Conservation (phyloP, 2,329 filamentous ascomycete genomes). For the Botrytis byssoidea region DNA sequence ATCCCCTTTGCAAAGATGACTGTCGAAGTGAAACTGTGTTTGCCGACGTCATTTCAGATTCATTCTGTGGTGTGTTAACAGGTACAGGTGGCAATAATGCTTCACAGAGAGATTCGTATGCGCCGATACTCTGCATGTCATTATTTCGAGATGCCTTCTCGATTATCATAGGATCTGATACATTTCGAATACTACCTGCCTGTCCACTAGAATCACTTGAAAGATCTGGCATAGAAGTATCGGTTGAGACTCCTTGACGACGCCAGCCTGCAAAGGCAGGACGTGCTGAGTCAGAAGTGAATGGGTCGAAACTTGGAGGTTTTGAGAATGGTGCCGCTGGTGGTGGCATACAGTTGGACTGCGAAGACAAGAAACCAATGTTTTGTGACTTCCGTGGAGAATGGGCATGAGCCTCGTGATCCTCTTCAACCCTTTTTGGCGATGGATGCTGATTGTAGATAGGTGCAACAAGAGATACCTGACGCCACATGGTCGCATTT, state of each 20-base stretch:
- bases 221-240: conserved; percentile 51
- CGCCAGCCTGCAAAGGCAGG: conserved; percentile 32
- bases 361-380: conserved; percentile 30
- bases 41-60: neutral
- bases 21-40: conserved; percentile 1
- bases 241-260: conserved; percentile 43
- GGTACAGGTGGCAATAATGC: conserved; percentile 35
- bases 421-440: conserved; percentile 44
- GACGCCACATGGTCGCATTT: conserved; percentile 67
- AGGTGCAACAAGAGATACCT: conserved; percentile 43
- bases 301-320: conserved; percentile 42
- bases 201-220: conserved; percentile 30
- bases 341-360: conserved; percentile 21
- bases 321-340: conserved; percentile 32
- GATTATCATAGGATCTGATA: conserved; percentile 35
- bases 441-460: conserved; percentile 32
- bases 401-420: conserved; percentile 59
- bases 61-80: conserved; percentile 34
- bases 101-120: conserved; percentile 37
- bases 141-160: conserved; percentile 29
- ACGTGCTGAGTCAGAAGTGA: conserved; percentile 39
- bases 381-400: conserved; percentile 49
- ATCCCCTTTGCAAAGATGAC: neutral
- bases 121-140: conserved; percentile 31
- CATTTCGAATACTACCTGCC: conserved; percentile 40